Conservation (phyloP, 2,329 filamentous ascomycete species). For the Colletotrichum sp. region DNA sequence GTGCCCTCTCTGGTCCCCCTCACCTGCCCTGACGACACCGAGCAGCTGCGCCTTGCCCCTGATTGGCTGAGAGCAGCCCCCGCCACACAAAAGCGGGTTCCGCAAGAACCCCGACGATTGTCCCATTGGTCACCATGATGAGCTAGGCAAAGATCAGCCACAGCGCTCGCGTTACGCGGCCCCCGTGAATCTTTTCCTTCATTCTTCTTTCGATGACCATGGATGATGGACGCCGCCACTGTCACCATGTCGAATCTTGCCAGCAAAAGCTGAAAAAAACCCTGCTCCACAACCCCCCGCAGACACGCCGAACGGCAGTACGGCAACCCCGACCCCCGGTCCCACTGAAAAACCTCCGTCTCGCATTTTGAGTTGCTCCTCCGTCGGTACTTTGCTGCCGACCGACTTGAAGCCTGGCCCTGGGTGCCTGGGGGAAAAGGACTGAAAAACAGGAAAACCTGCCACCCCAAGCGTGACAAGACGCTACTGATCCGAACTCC, state of each 20-base stretch:
- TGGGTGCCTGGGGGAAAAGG: not conserved
- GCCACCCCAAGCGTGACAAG: not conserved
- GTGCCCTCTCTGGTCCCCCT: not conserved
- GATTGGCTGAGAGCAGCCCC: not conserved
- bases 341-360: not conserved
- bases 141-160: conserved; percentile 1
- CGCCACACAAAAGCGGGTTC: not conserved
- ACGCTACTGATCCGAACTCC: not conserved
- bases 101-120: not conserved
- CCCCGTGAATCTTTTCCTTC: not conserved
- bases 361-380: not conserved
- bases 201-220: not conserved
- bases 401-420: not conserved
- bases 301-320: not conserved
- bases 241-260: not conserved
- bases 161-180: conserved; percentile 13
- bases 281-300: not conserved
- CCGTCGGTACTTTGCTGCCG: not conserved
- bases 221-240: not conserved
- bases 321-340: not conserved
- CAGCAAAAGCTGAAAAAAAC: not conserved
- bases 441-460: not conserved
- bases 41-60: not conserved
- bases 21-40: not conserved
- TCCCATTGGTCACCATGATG: not conserved